A percentile compares a stretch with the other conserved stretches of the same genome.
Conservation (phyloP, 352 stramenopile species). For the Globisporangium nunn region DNA sequence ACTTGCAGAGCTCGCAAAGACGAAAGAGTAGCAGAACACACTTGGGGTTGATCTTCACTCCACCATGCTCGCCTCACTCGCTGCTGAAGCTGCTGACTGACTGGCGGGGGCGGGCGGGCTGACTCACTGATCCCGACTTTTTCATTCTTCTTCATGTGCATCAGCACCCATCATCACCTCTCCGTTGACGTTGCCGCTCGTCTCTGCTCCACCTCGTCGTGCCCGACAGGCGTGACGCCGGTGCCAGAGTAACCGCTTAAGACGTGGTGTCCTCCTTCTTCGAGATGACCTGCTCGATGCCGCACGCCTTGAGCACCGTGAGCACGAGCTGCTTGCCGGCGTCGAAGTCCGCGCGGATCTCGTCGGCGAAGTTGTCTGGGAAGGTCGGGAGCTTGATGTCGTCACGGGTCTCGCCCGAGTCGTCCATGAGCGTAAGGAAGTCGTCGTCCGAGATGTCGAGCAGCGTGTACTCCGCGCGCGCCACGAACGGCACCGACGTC, state of each 20-base stretch:
- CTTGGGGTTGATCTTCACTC: slow-evolving; percentile 3
- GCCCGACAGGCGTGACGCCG: not conserved
- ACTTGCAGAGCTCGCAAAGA: not conserved
- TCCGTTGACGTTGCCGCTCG: slow-evolving; percentile 2
- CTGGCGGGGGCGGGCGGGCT: not conserved
- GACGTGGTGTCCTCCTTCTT: slow-evolving; percentile 92
- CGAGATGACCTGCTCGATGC: slow-evolving; percentile 96
- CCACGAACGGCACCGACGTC: slow-evolving; percentile 97
- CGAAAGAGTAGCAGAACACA: slow-evolving; percentile 2
- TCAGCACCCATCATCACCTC: not conserved
- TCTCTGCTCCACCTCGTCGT: not conserved
- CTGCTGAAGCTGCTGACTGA: not conserved
- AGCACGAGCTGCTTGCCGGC: slow-evolving; percentile 95
- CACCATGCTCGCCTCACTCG: not conserved
- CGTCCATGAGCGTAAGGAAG: slow-evolving; percentile 98
- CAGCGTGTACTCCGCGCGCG: slow-evolving; percentile 95
- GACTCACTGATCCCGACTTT: slow-evolving; percentile 2
- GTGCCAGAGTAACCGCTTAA: slow-evolving; percentile 3
- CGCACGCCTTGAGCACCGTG: slow-evolving; percentile 95
- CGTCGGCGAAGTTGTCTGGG: slow-evolving; percentile 93
- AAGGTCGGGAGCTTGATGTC: slow-evolving; percentile 96
- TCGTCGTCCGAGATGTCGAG: slow-evolving; percentile 98
- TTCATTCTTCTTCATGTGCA: not conserved
- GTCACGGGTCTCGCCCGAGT: slow-evolving; percentile 95
- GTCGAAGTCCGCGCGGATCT: slow-evolving; percentile 96